A percentile compares a stretch with the other conserved stretches of the same genome.
These are phyloP conservation scores for Marchantia paleacea DNA, from an alignment of 225 moss, liverwort and hornwort species.

Conservation along the genomic window DNA sequence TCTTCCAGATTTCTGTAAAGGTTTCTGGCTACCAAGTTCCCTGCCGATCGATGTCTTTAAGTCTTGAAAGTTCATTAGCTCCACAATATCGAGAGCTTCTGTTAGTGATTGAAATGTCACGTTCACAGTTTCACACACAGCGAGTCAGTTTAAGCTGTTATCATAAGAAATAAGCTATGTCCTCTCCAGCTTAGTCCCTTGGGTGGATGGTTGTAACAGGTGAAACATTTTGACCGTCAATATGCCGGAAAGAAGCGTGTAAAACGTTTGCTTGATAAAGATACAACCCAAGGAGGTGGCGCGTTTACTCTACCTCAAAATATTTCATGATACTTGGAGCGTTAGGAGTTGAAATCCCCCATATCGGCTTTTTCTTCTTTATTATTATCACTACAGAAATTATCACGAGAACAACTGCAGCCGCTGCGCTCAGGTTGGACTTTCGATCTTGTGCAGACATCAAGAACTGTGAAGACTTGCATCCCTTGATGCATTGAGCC, in stretches of 20 bases:
- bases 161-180: neutral
- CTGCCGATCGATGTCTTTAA: neutral
- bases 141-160: neutral
- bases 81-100: neutral
- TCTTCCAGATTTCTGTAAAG: neutral
- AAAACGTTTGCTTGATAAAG: slow-evolving; percentile 58
- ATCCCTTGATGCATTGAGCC: neutral
- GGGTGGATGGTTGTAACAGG: slow-evolving; percentile 38
- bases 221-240: slow-evolving; percentile 84
- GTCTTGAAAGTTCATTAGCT: neutral
- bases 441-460: slow-evolving; percentile 12
- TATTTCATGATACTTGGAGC: slow-evolving; percentile 7
- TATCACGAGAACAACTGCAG: slow-evolving; percentile 1
- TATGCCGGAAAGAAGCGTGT: slow-evolving; percentile 63
- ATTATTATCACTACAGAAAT: neutral
- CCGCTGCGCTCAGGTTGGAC: slow-evolving; percentile 5
- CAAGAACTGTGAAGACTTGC: neutral
- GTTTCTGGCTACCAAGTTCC: neutral
- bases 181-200: no score
- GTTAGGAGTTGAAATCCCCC: neutral
- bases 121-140: neutral
- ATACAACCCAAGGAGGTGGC: slow-evolving; percentile 23
- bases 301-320: slow-evolving; percentile 26
- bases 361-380: neutral
- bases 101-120: neutral